Percentiles rank a stretch among this genome's conserved stretches.
These are phyloP conservation scores for Aegle marmelos DNA, from an alignment of 345 rosid genomes.

Conservation along the genomic window DNA sequence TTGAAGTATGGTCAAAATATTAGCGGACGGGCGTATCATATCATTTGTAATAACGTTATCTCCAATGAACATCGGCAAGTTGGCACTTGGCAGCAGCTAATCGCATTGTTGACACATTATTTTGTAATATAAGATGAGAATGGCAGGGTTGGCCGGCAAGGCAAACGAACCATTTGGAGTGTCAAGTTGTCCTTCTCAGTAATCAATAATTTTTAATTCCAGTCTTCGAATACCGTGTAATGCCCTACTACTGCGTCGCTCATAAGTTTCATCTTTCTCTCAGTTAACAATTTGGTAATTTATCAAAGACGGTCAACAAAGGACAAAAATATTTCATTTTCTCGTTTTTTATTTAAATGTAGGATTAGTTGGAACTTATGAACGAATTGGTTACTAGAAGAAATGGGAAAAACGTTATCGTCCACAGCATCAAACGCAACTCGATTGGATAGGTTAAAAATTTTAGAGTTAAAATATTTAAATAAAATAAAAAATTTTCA, in stretches of 20 bases:
- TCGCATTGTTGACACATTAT: neutral
- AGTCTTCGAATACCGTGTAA: neutral
- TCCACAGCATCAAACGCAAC: neutral
- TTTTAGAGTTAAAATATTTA: neutral
- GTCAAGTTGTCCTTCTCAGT: neutral
- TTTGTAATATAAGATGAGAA: no score
- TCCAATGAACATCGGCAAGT: constrained; percentile 2
- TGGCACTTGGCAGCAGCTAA: neutral
- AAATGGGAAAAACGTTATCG: neutral
- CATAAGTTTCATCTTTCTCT: neutral
- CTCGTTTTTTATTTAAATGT: no score
- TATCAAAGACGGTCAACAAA: neutral
- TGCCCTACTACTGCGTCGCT: no score
- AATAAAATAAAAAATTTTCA: neutral
- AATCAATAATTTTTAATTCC: no score
- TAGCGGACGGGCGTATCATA: no score
- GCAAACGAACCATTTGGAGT: neutral
- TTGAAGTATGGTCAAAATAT: no score
- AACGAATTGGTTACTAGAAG: neutral
- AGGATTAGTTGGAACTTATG: neutral
- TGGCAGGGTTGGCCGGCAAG: constrained; percentile 24
- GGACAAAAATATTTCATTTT: neutral
- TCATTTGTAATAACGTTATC: no score
- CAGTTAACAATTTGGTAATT: neutral
- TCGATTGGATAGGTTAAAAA: neutral